phyloP scores from a whole-genome alignment of 371 early-diverging fungal species.

The Fennellomyces sp. region DNA sequence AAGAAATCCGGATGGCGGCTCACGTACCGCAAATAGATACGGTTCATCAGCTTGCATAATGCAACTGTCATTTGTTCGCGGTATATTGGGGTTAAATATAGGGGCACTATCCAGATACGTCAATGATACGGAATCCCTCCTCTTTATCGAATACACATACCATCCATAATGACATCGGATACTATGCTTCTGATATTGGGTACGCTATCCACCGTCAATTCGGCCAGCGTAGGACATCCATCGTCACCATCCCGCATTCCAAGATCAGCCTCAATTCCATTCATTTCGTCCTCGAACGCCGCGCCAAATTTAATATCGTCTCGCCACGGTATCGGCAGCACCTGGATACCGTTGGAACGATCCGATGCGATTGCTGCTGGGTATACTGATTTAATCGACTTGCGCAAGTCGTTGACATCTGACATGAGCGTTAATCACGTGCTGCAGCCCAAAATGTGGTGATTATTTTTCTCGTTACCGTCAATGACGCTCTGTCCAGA shows the following conservation, averaged over 20 bases:
- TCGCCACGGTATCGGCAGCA: slow-evolving; percentile 85
- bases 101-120: slow-evolving; percentile 69
- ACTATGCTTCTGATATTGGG: slow-evolving; percentile 81
- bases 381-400: slow-evolving; percentile 62
- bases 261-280: slow-evolving; percentile 51
- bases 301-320: slow-evolving; percentile 77
- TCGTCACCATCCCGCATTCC: slow-evolving; percentile 60
- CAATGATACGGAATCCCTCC: too few relatives aligned
- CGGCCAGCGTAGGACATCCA: slow-evolving; percentile 69
- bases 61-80: slow-evolving; percentile 79
- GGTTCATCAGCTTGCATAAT: slow-evolving; percentile 74
- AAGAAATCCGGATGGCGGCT: slow-evolving; percentile 75
- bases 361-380: slow-evolving; percentile 26
- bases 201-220: slow-evolving; percentile 80
- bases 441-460: too few relatives aligned
- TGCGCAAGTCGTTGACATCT: slow-evolving; percentile 76
- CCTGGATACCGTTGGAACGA: slow-evolving; percentile 67
- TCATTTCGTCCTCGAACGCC: slow-evolving; percentile 49
- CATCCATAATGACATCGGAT: slow-evolving; percentile 81
- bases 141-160: too few relatives aligned
- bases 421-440: too few relatives aligned
- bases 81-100: slow-evolving; percentile 84
- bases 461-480: too few relatives aligned
- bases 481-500: slow-evolving; percentile 76
- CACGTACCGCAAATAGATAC: slow-evolving; percentile 69